A percentile compares a stretch with the other conserved stretches of the same genome.
Conservation (phyloP, 441 rosid species). For the Erysimum cheiri region DNA sequence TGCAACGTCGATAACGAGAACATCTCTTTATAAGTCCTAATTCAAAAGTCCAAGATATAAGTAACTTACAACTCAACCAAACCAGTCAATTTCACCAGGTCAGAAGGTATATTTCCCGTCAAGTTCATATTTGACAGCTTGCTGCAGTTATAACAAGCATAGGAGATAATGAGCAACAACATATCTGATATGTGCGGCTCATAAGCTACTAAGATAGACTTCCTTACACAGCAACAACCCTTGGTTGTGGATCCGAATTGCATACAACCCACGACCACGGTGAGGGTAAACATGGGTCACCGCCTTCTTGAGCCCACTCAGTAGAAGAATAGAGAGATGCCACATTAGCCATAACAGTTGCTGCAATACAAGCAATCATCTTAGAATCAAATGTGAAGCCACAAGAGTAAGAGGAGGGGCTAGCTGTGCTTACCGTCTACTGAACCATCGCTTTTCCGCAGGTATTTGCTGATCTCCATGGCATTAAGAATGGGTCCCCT, state of each 20-base stretch:
- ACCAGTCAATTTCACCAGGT: slow-evolving; percentile 68
- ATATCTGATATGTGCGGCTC: neutral
- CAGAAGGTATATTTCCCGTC: slow-evolving; percentile 78
- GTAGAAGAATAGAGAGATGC: slow-evolving; percentile 58
- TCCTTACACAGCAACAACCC: slow-evolving; percentile 68
- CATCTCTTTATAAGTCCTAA: neutral
- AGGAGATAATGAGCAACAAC: slow-evolving; percentile 20
- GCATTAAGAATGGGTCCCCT: slow-evolving; percentile 96
- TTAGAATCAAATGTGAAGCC: slow-evolving; percentile 28
- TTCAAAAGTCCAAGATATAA: slow-evolving; percentile 14
- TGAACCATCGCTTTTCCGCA: slow-evolving; percentile 79
- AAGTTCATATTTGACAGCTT: slow-evolving; percentile 75
- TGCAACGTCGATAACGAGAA: slow-evolving; percentile 16
- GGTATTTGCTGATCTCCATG: slow-evolving; percentile 79
- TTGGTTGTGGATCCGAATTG: slow-evolving; percentile 67
- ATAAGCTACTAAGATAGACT: slow-evolving; percentile 35
- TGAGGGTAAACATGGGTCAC: slow-evolving; percentile 95
- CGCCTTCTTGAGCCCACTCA: slow-evolving; percentile 94
- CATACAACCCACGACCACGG: slow-evolving; percentile 96
- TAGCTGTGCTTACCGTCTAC: slow-evolving; percentile 65
- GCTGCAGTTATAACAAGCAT: slow-evolving; percentile 51
- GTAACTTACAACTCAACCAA: slow-evolving; percentile 85
- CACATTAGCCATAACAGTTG: slow-evolving; percentile 57
- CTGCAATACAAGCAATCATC: slow-evolving; percentile 55
- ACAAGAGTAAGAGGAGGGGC: slow-evolving; percentile 28